These are phyloP conservation scores for Theileria sp. DNA, from an alignment of 169 alveolate species.

Conservation along the genomic window DNA sequence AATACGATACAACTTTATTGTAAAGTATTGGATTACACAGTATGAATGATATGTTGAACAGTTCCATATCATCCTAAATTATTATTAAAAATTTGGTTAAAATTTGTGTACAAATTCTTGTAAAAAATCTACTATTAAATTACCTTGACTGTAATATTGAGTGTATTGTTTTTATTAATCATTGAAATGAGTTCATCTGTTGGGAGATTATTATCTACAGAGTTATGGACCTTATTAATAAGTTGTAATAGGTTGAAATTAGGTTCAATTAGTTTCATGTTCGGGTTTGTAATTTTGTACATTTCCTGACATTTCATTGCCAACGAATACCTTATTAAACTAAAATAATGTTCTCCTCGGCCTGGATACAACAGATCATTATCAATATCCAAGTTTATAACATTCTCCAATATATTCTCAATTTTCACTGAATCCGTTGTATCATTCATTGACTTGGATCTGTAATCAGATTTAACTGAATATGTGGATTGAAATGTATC, in stretches of 20 bases:
- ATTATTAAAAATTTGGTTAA: background rate
- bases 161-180: conserved; percentile 15
- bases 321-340: conserved; percentile 55
- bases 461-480: background rate
- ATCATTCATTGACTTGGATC: background rate
- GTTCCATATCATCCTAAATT: conserved; percentile 56
- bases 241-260: conserved; percentile 29
- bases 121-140: background rate
- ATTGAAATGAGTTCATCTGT: conserved; percentile 24
- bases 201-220: conserved; percentile 37
- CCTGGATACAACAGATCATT: conserved; percentile 11
- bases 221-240: conserved; percentile 20
- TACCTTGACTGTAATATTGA: conserved; percentile 38
- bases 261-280: conserved; percentile 52
- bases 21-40: conserved; percentile 49
- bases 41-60: conserved; percentile 52
- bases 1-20: conserved; percentile 21
- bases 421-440: conserved; percentile 2
- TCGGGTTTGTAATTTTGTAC: conserved; percentile 18
- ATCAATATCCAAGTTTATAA: background rate
- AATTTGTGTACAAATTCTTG: background rate
- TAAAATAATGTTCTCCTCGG: conserved; percentile 31
- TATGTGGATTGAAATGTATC: background rate
- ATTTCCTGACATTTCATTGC: conserved; percentile 51
- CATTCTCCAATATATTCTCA: background rate